Evolutionary conservation across 2,329 filamentous ascomycete species (phyloP), one percentile per base, ranked within the genome.

Genomic region (Parastagonospora nodorum): DNA sequence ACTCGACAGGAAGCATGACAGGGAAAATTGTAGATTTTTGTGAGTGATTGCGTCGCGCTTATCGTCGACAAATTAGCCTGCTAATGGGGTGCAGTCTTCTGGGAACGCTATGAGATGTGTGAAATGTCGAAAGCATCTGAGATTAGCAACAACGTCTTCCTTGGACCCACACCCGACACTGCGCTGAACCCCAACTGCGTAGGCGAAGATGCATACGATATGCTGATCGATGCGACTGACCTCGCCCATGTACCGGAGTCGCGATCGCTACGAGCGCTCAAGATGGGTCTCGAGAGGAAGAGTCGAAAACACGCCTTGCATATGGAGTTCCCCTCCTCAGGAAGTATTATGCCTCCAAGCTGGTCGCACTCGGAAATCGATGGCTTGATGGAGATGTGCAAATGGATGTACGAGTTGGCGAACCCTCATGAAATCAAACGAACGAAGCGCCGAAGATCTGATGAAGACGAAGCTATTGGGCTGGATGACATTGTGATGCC

Each of bases 71-170:
- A 6, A 5, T 1, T 11, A 2, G 27, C 35, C 45, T 29, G 16
- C 50, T 48, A 28, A 46, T 30, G n/a, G 31, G 5, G 12, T 12
- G 14, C 36, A 83, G 80, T 90, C 69, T 87, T 89, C 61, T 90
- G 91, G 77, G 94, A 99, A 73, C 84, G 92, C 50, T 75, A 84
- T 42, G 94, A 99, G 76, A 97, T 99, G 93, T 92, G 89, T 72
- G 82, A 82, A 51, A 97, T 97, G 93, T 92, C 93, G 9, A 85
- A 85, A 63, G 88, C 92, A 2, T 92, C 92, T 0, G 89, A 96
- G 72, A 96, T 97, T 56, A 87, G 90, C 45, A 82, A 84, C 59
- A 97, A 97, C 68, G 90, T 97, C 24, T 97, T 88, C 83, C 80
- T 97, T 52, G 94, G 94, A 0, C 90, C 91, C 2, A 94, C 91